A percentile compares a stretch with the other conserved stretches of the same genome.
phyloP scores from a whole-genome alignment of 177 flowering plant species.

The Tripterygium wilfordii region DNA sequence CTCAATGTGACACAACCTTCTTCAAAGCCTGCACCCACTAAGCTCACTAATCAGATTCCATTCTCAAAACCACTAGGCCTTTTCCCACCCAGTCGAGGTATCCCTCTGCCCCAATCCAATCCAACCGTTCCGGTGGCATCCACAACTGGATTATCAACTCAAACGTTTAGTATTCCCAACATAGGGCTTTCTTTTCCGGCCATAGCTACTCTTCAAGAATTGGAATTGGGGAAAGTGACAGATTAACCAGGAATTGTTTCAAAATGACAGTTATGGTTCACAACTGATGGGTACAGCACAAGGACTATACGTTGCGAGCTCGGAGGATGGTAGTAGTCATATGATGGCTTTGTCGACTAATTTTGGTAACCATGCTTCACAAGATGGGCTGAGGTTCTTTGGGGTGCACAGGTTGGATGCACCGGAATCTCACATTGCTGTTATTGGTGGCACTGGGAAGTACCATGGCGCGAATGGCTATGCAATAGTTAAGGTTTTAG shows the following conservation, averaged over 20 bases:
- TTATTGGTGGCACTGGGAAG: constrained; percentile 63
- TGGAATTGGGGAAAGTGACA: constrained; percentile 43
- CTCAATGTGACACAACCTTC: constrained; percentile 25
- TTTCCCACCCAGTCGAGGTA: constrained; percentile 24
- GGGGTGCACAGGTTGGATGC: constrained; percentile 42
- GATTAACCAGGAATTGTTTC: constrained; percentile 40
- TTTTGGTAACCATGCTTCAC: constrained; percentile 24
- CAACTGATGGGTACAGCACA: constrained; percentile 46
- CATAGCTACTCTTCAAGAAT: constrained; percentile 41
- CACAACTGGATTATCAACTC: constrained; percentile 15
- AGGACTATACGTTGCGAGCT: constrained; percentile 52
- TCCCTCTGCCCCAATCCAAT: constrained; percentile 18
- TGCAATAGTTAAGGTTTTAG: constrained; percentile 43
- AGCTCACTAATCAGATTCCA: constrained; percentile 17
- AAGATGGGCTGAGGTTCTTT: constrained; percentile 49
- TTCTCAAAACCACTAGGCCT: constrained; percentile 28
- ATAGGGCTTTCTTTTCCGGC: constrained; percentile 32
- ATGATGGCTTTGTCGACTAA: constrained; percentile 46
- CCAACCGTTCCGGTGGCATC: constrained; percentile 6
- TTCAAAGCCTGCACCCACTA: constrained; percentile 10
- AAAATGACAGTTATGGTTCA: constrained; percentile 18
- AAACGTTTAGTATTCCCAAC: constrained; percentile 20
- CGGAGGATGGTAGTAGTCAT: constrained; percentile 42
- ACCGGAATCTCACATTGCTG: constrained; percentile 45
- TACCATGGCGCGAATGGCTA: constrained; percentile 55